These are phyloP conservation scores for Colletotrichum sp. DNA, from an alignment of 2,329 filamentous ascomycete species.

Conservation along the genomic window DNA sequence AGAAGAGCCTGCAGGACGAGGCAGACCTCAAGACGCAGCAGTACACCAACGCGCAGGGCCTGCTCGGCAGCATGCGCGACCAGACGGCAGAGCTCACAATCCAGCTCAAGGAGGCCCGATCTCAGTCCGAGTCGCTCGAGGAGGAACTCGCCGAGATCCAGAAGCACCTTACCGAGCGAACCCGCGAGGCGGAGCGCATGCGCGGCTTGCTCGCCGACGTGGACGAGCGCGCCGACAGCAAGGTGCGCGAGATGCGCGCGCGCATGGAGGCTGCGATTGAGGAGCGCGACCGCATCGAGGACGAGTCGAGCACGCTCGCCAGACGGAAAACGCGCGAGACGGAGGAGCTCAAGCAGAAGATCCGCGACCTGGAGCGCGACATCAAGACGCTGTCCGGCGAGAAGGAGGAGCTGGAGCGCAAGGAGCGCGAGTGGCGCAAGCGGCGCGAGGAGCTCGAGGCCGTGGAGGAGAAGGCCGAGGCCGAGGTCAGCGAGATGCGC, in stretches of 20 bases:
- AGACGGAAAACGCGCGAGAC: constrained; percentile 80
- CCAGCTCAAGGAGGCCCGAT: constrained; percentile 88
- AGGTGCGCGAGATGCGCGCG: constrained; percentile 86
- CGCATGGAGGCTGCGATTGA: constrained; percentile 91
- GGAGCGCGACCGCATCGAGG: constrained; percentile 90
- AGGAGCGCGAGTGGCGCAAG: constrained; percentile 76
- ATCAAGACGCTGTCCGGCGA: constrained; percentile 74
- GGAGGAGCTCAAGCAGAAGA: constrained; percentile 81
- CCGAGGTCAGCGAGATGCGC: constrained; percentile 78
- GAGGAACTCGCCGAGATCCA: constrained; percentile 92
- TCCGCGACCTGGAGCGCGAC: constrained; percentile 82
- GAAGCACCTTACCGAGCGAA: constrained; percentile 83
- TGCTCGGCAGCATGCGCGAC: constrained; percentile 92
- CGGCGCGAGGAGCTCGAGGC: constrained; percentile 79
- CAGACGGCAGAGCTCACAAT: constrained; percentile 87
- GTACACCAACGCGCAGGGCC: constrained; percentile 81
- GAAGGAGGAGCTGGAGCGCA: constrained; percentile 76
- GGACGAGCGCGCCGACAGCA: constrained; percentile 79
- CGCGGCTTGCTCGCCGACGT: constrained; percentile 85
- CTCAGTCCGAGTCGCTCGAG: constrained; percentile 83
- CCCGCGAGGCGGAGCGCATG: constrained; percentile 94
- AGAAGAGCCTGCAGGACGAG: constrained; percentile 75
- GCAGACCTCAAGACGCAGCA: constrained; percentile 84
- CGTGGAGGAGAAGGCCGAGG: constrained; percentile 68
- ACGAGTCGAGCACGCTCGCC: constrained; percentile 81